These are phyloP conservation scores for Nigrospora osmanthi DNA, from an alignment of 2,329 filamentous ascomycete genomes.

Conservation along the genomic window DNA sequence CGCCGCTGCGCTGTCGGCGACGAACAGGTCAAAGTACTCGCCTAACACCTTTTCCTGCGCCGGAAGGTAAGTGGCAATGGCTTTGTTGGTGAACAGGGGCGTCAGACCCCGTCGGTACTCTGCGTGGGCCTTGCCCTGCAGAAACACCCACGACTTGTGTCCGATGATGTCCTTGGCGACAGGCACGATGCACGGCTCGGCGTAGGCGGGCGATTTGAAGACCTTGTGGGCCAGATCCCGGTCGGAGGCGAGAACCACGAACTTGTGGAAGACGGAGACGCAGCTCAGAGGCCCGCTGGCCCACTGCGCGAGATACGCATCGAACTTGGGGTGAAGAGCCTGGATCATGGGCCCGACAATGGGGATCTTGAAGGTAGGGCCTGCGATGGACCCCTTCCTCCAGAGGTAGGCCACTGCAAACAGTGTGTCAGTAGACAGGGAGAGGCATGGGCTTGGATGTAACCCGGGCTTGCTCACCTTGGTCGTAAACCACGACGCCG, in stretches of 20 bases:
- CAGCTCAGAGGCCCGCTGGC: slow-evolving; percentile 71
- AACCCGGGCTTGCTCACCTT: background rate
- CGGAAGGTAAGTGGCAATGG: slow-evolving; percentile 63
- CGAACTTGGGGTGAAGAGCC: slow-evolving; percentile 67
- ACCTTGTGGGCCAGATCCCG: slow-evolving; percentile 75
- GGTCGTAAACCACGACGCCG: background rate
- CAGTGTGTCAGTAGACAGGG: background rate
- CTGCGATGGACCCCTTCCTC: slow-evolving; percentile 55
- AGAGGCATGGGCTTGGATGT: no score
- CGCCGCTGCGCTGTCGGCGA: slow-evolving; percentile 46
- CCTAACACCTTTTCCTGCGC: slow-evolving; percentile 66
- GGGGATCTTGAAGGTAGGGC: slow-evolving; percentile 55
- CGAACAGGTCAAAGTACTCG: slow-evolving; percentile 62
- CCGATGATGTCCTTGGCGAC: slow-evolving; percentile 67
- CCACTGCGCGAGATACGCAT: slow-evolving; percentile 69
- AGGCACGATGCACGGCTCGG: slow-evolving; percentile 73
- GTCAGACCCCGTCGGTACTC: slow-evolving; percentile 73
- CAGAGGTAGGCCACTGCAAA: slow-evolving; percentile 49
- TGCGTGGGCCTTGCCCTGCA: slow-evolving; percentile 68
- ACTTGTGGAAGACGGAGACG: slow-evolving; percentile 83
- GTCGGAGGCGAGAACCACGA: slow-evolving; percentile 71
- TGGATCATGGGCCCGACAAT: slow-evolving; percentile 72
- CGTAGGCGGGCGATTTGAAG: slow-evolving; percentile 68
- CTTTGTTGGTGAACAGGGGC: slow-evolving; percentile 65
- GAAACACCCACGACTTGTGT: slow-evolving; percentile 69